phyloP scores from a whole-genome alignment of 371 early-diverging fungal genomes.

The Rhizopus stolonifer region DNA sequence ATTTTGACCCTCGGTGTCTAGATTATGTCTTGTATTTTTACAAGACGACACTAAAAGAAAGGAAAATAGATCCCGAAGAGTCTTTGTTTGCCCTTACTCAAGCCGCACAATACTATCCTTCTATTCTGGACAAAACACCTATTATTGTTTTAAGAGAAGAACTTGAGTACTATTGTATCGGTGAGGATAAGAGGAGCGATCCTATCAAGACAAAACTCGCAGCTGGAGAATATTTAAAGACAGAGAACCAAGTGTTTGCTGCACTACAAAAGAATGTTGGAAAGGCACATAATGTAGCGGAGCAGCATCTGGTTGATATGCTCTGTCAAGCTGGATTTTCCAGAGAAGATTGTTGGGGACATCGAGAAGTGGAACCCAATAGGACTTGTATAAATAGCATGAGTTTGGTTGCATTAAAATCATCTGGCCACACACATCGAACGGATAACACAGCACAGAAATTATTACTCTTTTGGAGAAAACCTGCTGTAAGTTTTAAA shows the following conservation, averaged over 20 bases:
- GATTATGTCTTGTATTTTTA: constrained; percentile 55
- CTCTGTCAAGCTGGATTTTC: constrained; percentile 81
- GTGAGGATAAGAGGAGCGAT: constrained; percentile 12
- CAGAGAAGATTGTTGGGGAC: constrained; percentile 76
- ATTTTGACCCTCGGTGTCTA: constrained; percentile 55
- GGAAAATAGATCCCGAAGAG: constrained; percentile 17
- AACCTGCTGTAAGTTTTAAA: constrained; percentile 61
- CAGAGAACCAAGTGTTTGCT: constrained; percentile 64
- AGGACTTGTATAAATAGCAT: constrained; percentile 63
- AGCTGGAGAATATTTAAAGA: constrained; percentile 58
- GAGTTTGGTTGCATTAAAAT: constrained; percentile 64
- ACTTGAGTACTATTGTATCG: constrained; percentile 56
- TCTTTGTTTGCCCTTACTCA: constrained; percentile 7
- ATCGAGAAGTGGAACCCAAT: constrained; percentile 71
- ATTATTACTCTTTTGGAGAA: constrained; percentile 73
- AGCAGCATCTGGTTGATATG: constrained; percentile 84
- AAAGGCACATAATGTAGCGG: constrained; percentile 71
- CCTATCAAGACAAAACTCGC: constrained; percentile 50
- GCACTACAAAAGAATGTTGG: constrained; percentile 67
- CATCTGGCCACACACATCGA: constrained; percentile 66
- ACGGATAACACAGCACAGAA: constrained; percentile 69
- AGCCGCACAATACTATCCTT: constrained; percentile 40
- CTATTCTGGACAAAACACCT: constrained; percentile 66
- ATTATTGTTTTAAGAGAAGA: constrained; percentile 62
- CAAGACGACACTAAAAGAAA: constrained; percentile 29